Base-by-base conservation (phyloP, 2,329 filamentous ascomycete genomes). In the Botrytis sinoallii region DNA sequence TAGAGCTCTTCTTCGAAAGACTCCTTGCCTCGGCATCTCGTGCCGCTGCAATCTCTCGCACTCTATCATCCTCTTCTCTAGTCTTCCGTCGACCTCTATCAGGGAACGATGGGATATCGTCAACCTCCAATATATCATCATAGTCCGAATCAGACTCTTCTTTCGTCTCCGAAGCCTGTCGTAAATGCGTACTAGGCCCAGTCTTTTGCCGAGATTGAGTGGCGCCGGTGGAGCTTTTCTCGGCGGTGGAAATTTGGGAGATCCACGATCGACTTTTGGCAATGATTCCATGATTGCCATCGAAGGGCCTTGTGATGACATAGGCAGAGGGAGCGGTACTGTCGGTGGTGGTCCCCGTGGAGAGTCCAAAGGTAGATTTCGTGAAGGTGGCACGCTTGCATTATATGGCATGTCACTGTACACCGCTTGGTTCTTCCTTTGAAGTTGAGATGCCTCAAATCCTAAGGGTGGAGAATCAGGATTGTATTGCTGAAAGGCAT, bases 151-250 rank as follows among this genome's bases (percentile, higher is more conserved):
- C 93, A 0, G 91, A 91, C 52, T 90, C 88, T 2, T 88, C 87
- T 20, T 91, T 90, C 0, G 83, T 82, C 35, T 84, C 82, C 40
- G 83, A 83, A 3, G 83, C 81, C 64, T 84, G 82, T 64, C 85
- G 82, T 67, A 85, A 80, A 74, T 85, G 85, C 18, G 83, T 81
- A 73, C 83, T 84, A 52, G 84, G 46, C n/a, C 77, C 74, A 5
- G 80, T 80, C 29, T 82, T 78, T 85, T 84, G 61, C 86, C 87
- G 38, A 98, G 86, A 79, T 95, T 91, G 71, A 98, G 83, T 2
- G 95, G 95, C 20, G 94, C 93, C 65, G 95, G 95, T 4, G 95
- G 94, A 9, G 91, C 89, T 82, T 97, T 98, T 74, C 95, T 89
- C 68, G 89, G 88, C 22, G 91, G 90, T 3, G 88, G 86, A 16